Evolutionary conservation across 495 filamentous ascomycete species (phyloP), one percentile per base, ranked within the genome.

Genomic region (Cudoniella acicularis): DNA sequence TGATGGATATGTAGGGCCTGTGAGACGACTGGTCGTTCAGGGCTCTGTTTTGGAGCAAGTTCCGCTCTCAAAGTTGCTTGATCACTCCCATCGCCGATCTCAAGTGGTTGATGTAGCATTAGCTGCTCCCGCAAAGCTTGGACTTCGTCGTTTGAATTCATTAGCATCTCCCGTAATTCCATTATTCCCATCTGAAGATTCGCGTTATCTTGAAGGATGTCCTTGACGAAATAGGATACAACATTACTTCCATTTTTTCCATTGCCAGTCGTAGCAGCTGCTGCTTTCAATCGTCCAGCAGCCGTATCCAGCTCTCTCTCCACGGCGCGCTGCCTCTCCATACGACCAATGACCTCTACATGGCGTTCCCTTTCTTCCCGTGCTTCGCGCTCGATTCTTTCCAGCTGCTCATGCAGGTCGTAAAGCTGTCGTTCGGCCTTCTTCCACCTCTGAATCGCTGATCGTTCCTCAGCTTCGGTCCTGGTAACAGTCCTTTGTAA

Each of bases 131-230:
- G 82, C 43, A 98, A 75, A 52, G 79, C 83, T 67, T 96, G 87
- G 9, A 97, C 91, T 69, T 97, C 93, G 65, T 96, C 87, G 67
- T 97, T 95, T n/a, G 92, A 95, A 65, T 82, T 91, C 60, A 89
- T 81, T 23, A 98, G 79, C 88, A 97, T 87, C 69, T 96, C 92
- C 17, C 93, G 80, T 30, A 98, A 75, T 71, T 98, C 93, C 55
- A 90, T 83, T 49, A 96, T 92, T 11, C 89, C 91, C 54, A 91
- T 79, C 67, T 97, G 93, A 49, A 98, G 75, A 63, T 91, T 95
- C 13, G 90, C 90, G 67, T 98, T 98, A 68, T 98, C 93, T 66
- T 95, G 89, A 36, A 98, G 73, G 47, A 98, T 92, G 65, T 97
- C 93, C 67, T 91, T 91, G 55, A 98, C 93, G 59, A 98, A 97